Conservation (phyloP, 495 filamentous ascomycete genomes). For the Penicillium atrosanguineum region DNA sequence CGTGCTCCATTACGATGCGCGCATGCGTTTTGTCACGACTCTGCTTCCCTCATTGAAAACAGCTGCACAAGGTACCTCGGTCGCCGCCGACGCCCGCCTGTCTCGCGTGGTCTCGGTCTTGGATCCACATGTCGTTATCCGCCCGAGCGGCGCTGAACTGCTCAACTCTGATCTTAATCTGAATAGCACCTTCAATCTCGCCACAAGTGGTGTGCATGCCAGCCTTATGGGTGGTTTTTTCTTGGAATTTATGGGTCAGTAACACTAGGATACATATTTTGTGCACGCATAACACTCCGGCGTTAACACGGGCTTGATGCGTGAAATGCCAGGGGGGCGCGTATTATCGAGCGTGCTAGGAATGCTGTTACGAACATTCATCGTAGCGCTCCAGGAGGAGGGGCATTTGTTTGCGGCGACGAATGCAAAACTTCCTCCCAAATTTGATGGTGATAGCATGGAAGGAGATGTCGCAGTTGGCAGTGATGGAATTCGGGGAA, state of each 20-base stretch:
- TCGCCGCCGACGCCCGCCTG: neutral
- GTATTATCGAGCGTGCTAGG: no score
- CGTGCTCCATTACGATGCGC: neutral
- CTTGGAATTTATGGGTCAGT: no score
- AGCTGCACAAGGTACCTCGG: neutral
- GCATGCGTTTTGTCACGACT: neutral
- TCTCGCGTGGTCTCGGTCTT: neutral
- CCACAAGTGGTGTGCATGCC: no score
- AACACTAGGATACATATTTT: no score
- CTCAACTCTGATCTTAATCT: neutral
- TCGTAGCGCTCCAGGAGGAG: neutral
- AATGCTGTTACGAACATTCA: neutral
- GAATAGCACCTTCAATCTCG: neutral
- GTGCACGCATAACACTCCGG: no score
- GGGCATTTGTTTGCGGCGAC: neutral
- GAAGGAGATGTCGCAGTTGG: neutral
- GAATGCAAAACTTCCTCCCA: neutral
- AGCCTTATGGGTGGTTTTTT: neutral
- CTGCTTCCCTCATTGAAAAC: neutral
- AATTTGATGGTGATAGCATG: neutral
- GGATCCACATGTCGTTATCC: neutral
- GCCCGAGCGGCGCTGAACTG: neutral
- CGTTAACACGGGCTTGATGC: no score
- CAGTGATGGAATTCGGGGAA: neutral
- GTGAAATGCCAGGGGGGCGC: no score